These are phyloP conservation scores for Aspergillus incahuasiensis DNA, from an alignment of 495 filamentous ascomycete genomes.

Conservation along the genomic window DNA sequence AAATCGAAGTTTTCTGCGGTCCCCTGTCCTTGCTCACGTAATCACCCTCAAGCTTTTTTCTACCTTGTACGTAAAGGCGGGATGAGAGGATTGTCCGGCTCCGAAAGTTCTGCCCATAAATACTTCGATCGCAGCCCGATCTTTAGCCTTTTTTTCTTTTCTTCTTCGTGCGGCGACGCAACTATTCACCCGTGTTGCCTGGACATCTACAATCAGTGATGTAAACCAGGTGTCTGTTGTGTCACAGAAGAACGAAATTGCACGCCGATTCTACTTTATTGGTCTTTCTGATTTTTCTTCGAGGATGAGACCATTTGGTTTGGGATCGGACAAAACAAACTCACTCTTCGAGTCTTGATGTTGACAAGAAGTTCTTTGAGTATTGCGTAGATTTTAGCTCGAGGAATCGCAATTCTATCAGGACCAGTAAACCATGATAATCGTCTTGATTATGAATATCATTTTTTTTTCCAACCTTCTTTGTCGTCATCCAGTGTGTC, in stretches of 20 bases:
- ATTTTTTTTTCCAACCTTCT: not conserved
- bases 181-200: slow-evolving; percentile 36
- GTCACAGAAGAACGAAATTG: slow-evolving; percentile 59
- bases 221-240: slow-evolving; percentile 55
- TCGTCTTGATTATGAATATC: not conserved
- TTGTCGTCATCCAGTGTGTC: not conserved
- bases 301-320: slow-evolving; percentile 49
- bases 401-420: no score
- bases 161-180: slow-evolving; percentile 60
- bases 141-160: slow-evolving; percentile 33
- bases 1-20: slow-evolving; percentile 5
- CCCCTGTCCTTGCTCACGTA: slow-evolving; percentile 8
- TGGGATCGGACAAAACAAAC: slow-evolving; percentile 41
- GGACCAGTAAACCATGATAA: no score
- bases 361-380: not conserved
- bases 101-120: slow-evolving; percentile 22
- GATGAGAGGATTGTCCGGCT: not conserved
- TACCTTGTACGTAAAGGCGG: not conserved
- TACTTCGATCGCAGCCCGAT: slow-evolving; percentile 3
- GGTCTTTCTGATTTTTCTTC: slow-evolving; percentile 39
- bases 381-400: not conserved
- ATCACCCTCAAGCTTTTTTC: not conserved
- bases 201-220: slow-evolving; percentile 43
- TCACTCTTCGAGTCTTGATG: not conserved
- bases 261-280: slow-evolving; percentile 52